Base-by-base conservation (phyloP, 2,329 filamentous ascomycete genomes). In the Aspergillus awamori region DNA sequence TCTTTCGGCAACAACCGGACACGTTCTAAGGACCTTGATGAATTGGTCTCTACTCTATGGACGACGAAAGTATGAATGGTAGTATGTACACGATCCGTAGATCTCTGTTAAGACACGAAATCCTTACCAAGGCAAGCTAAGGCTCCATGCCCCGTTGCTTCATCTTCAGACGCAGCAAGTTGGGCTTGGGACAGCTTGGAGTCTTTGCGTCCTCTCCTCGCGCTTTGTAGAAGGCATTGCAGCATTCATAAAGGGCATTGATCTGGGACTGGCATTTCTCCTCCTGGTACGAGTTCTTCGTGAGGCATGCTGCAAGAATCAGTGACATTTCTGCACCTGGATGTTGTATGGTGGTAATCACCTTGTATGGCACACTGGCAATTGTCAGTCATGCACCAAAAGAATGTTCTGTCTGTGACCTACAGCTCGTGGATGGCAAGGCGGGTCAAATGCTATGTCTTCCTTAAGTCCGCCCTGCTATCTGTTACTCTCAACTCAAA, bases 161-260 rank as follows among this genome's bases (percentile, higher is more conserved):
- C 81, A 97, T 87, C 78, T 97, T 97, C 66, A 97, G 80, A 74
- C 86, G 86, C 60, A 99, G 80, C 59, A 97, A 81, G 66, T 83
- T 86, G 7, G 91, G 86, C 74, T 94, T 94, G 0, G 95, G 95
- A 73, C 95, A 99, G 80, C 91, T 95, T 20, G 88, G 86, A 2
- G 89, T 90, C 45, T 84, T 87, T 33, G 91, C 93, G 24, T 87
- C 79, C 59, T 96, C 89, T 15, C 95, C 93, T 62, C 91, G 86
- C 60, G 86, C 84, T 69, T 89, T 81, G 78, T 99, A 98, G 75
- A 98, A 97, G 11, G 86, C 85, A 71, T 93, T 88, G 77, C 95
- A 99, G 79, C 95, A 99, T 69, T 95, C 89, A 77, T 98, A 99
- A 24, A 99, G 81, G 2, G 92, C 91, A 74, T 94, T 89, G 59